Conservation (phyloP, 306 rosid species). For the Fagus crenata region DNA sequence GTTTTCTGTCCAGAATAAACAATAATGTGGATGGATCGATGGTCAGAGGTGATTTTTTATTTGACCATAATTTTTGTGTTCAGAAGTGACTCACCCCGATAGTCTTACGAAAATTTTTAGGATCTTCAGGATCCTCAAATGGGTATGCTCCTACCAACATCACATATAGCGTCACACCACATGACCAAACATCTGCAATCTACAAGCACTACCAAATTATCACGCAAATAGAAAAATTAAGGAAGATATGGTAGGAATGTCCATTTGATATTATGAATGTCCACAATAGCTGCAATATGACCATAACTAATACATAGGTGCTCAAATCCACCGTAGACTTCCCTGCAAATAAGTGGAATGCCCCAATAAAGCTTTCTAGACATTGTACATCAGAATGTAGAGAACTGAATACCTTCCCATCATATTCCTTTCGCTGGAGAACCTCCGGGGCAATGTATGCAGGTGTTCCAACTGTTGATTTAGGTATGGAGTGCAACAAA, state of each 20-base stretch:
- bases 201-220: constrained; percentile 37
- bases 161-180: constrained; percentile 88
- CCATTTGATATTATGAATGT: neutral
- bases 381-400: neutral
- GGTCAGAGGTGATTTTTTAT: neutral
- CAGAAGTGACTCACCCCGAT: constrained; percentile 52
- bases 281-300: neutral
- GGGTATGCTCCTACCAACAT: constrained; percentile 96
- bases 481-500: constrained; percentile 82
- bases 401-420: constrained; percentile 72
- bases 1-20: neutral
- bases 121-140: constrained; percentile 92
- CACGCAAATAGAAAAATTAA: constrained; percentile 14
- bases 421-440: constrained; percentile 70
- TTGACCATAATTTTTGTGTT: constrained; percentile 10
- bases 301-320: neutral
- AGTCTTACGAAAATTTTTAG: constrained; percentile 63
- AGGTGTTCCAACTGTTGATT: constrained; percentile 94
- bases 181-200: constrained; percentile 98
- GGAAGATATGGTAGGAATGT: neutral
- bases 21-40: neutral
- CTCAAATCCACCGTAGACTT: neutral
- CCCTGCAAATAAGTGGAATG: neutral
- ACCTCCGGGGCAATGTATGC: constrained; percentile 95
- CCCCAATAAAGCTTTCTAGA: neutral